Conservation (phyloP, 768 basidiomycete genomes). For the Mycena belliarum region DNA sequence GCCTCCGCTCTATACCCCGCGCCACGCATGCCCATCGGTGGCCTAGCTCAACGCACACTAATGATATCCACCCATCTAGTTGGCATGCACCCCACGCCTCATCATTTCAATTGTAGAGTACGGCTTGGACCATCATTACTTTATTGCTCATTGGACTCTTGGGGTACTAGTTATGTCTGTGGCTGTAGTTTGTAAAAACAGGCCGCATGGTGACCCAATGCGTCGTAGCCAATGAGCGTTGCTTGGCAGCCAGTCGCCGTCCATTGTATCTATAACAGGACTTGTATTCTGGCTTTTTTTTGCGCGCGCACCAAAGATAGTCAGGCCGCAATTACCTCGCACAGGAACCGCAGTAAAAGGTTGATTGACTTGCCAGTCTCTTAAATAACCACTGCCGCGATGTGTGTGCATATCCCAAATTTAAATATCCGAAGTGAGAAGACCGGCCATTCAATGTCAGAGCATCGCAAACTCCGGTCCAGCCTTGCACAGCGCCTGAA, state of each 20-base stretch:
- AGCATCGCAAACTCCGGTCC: slow-evolving; percentile 71
- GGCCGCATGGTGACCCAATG: background rate
- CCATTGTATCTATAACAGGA: too few species aligned
- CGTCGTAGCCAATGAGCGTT: background rate
- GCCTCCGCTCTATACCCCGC: slow-evolving; percentile 1
- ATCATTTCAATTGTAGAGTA: background rate
- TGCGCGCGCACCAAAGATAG: too few species aligned
- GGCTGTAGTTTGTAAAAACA: background rate
- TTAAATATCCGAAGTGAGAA: background rate
- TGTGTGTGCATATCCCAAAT: too few species aligned
- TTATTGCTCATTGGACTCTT: too few species aligned
- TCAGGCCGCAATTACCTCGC: too few species aligned
- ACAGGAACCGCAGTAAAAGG: too few species aligned
- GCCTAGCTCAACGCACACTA: slow-evolving; percentile 2
- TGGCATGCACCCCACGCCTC: background rate
- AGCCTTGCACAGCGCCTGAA: slow-evolving; percentile 69
- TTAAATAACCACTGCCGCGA: too few species aligned
- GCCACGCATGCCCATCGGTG: background rate
- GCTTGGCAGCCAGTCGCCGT: too few species aligned
- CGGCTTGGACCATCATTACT: background rate
- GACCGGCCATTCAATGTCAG: slow-evolving; percentile 41
- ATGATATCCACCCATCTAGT: slow-evolving; percentile 7
- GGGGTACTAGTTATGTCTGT: background rate
- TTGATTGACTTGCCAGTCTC: too few species aligned
- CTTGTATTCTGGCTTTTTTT: too few species aligned